Conservation (phyloP, 805 yeast genomes). For the Monosporozyma yasuniensis region DNA sequence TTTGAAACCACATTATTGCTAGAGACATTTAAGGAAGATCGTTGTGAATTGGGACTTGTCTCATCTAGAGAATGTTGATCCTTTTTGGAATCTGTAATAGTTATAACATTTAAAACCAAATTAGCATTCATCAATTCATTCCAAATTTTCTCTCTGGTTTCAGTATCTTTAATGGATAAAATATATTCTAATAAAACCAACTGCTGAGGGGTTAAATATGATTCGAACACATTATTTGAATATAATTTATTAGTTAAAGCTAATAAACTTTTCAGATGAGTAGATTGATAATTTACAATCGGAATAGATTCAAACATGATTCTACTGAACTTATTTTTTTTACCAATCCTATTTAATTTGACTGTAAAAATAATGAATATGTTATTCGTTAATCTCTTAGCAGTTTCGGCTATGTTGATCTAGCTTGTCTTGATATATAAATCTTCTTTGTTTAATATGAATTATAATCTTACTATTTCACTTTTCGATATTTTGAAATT, state of each 20-base stretch:
- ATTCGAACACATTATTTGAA: conserved; percentile 35
- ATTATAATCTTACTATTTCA: neutral
- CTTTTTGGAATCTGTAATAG: conserved; percentile 3
- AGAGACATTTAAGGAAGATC: neutral
- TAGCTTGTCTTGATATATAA: neutral
- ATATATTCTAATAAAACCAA: conserved; percentile 41
- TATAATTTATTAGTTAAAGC: conserved; percentile 31
- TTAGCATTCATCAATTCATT: conserved; percentile 34
- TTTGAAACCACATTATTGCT: neutral
- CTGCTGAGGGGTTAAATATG: conserved; percentile 48
- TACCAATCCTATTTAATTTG: neutral
- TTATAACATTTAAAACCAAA: conserved; percentile 20
- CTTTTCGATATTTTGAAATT: neutral
- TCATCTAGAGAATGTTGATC: conserved; percentile 3
- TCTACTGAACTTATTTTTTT: neutral
- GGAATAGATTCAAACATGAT: conserved; percentile 9
- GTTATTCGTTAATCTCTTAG: neutral
- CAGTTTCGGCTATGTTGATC: neutral
- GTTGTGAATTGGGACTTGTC: neutral
- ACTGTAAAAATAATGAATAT: neutral
- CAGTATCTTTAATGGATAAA: conserved; percentile 29
- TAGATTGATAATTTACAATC: conserved; percentile 23
- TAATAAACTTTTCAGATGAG: conserved; percentile 27
- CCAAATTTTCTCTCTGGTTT: conserved; percentile 33
- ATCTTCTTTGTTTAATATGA: neutral